phyloP scores from a whole-genome alignment of 352 stramenopile genomes.

The Pythium utonaiense region DNA sequence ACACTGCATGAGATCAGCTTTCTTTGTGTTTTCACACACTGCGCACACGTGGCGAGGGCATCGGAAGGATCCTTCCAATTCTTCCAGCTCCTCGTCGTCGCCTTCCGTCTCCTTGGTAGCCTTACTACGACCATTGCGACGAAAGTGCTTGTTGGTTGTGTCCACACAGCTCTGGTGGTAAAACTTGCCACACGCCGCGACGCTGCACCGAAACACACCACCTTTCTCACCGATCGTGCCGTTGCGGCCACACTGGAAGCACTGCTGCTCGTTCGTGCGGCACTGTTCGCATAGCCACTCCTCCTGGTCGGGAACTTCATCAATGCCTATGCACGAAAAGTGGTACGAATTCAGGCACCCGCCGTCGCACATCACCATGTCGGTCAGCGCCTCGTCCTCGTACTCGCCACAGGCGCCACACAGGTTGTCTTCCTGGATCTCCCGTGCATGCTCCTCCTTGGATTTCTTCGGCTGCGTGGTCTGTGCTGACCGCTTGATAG shows the following conservation, averaged over 20 bases:
- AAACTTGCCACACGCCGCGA: constrained; percentile 72
- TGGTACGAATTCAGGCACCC: constrained; percentile 91
- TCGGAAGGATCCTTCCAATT: constrained; percentile 69
- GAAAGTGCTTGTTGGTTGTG: constrained; percentile 47
- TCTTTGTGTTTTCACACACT: constrained; percentile 77
- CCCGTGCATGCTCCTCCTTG: constrained; percentile 12
- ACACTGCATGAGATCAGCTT: constrained; percentile 86
- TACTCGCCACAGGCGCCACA: constrained; percentile 78
- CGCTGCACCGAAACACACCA: constrained; percentile 73
- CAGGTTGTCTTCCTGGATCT: constrained; percentile 72
- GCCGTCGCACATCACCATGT: constrained; percentile 93
- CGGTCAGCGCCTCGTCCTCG: constrained; percentile 71
- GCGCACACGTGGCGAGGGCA: constrained; percentile 88
- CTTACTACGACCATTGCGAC: constrained; percentile 34
- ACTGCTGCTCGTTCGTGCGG: constrained; percentile 82
- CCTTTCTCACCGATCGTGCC: constrained; percentile 84
- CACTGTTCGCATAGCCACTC: constrained; percentile 92
- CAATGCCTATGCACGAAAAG: constrained; percentile 87
- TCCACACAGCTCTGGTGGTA: constrained; percentile 83
- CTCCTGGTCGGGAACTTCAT: constrained; percentile 58
- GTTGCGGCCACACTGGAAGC: constrained; percentile 86
- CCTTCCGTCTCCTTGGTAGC: constrained; percentile 15
- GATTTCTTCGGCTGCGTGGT: constrained; percentile 27
- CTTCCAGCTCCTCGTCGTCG: constrained; percentile 44
- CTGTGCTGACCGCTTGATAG: constrained; percentile 21